Percentiles rank a stretch among this genome's conserved stretches.
These are phyloP conservation scores for Sporobolus alterniflorus DNA, from an alignment of 202 grass and related monocot genomes.

Conservation along the genomic window DNA sequence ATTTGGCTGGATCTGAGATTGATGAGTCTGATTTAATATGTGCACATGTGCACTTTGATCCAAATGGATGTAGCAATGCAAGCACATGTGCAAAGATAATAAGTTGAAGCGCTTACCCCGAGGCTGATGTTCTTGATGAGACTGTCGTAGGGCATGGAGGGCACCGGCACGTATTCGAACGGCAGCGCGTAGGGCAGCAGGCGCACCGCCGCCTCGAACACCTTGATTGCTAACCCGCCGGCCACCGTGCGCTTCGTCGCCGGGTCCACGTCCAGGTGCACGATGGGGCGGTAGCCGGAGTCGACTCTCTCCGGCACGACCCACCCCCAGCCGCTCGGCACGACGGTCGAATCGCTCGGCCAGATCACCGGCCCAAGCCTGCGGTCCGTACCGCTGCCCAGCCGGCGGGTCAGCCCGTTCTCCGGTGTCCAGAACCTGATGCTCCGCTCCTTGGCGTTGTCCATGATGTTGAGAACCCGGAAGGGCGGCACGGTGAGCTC, in stretches of 20 bases:
- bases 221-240: conserved; percentile 67
- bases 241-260: conserved; percentile 54
- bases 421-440: conserved; percentile 67
- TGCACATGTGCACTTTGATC: too few relatives aligned
- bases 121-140: conserved; percentile 24
- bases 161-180: conserved; percentile 61
- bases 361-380: conserved; percentile 62
- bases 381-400: not conserved
- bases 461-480: conserved; percentile 61
- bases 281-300: conserved; percentile 38
- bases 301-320: conserved; percentile 41
- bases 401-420: conserved; percentile 36
- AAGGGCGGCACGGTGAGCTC: conserved; percentile 49
- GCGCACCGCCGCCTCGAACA: conserved; percentile 85
- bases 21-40: too few relatives aligned
- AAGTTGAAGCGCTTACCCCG: conserved; percentile 45
- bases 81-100: too few relatives aligned
- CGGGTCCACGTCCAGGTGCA: conserved; percentile 50
- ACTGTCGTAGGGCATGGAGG: conserved; percentile 43
- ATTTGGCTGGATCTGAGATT: too few relatives aligned
- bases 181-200: conserved; percentile 68
- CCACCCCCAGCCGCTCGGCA: conserved; percentile 65
- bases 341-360: conserved; percentile 54
- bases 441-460: conserved; percentile 33
- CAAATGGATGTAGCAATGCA: too few relatives aligned